A percentile compares a stretch with the other conserved stretches of the same genome.
These are phyloP conservation scores for Lindgomyces ingoldianus DNA, from an alignment of 495 filamentous ascomycete genomes.

Conservation along the genomic window DNA sequence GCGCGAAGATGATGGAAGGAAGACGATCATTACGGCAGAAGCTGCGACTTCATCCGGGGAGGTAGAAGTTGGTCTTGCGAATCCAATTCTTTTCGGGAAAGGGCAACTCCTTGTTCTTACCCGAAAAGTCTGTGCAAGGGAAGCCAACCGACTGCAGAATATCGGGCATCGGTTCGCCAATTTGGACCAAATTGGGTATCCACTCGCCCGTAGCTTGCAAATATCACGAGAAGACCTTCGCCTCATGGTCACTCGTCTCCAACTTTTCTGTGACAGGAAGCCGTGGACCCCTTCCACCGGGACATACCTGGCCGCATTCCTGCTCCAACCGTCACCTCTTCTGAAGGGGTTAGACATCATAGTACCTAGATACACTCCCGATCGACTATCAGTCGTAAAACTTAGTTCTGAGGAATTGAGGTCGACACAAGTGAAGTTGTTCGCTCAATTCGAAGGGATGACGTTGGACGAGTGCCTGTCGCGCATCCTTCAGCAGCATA, in stretches of 20 bases:
- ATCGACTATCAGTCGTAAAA: conserved; percentile 67
- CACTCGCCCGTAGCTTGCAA: conserved; percentile 70
- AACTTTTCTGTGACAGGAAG: conserved; percentile 54
- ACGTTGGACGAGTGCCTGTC: conserved; percentile 55
- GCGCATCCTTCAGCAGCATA: conserved; percentile 48
- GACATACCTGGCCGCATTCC: conserved; percentile 75
- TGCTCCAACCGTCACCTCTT: conserved; percentile 65
- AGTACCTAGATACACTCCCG: conserved; percentile 62
- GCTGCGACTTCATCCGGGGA: conserved; percentile 10
- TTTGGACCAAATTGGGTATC: conserved; percentile 65
- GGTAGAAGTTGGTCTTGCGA: conserved; percentile 17
- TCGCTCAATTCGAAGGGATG: conserved; percentile 58
- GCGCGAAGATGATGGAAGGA: neutral
- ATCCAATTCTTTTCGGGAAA: conserved; percentile 52
- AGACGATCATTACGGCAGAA: conserved; percentile 12
- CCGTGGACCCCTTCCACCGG: conserved; percentile 59
- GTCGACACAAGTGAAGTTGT: conserved; percentile 56
- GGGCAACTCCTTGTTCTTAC: conserved; percentile 82
- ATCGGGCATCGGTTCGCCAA: conserved; percentile 76
- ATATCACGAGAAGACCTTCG: conserved; percentile 58
- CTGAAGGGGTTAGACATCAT: conserved; percentile 62
- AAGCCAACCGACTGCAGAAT: conserved; percentile 63
- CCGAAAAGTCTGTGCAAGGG: conserved; percentile 60
- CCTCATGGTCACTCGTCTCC: conserved; percentile 62
- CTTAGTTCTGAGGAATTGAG: conserved; percentile 60